Evolutionary conservation across 1,139 yeast species (phyloP).

Genomic region (Lodderomyces orthopsilosis): DNA sequence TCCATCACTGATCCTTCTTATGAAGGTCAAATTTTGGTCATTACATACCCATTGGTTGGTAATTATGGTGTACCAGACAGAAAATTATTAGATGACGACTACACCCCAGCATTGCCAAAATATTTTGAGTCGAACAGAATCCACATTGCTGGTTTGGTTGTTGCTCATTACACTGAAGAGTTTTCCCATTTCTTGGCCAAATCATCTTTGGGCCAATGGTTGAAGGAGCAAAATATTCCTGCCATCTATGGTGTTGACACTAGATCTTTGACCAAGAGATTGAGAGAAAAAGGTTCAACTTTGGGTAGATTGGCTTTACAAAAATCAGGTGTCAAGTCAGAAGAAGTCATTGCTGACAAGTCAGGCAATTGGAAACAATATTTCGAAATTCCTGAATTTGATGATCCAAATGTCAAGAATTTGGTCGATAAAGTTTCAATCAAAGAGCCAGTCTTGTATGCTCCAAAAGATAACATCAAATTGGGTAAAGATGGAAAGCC

Average conservation of each 20-base stretch:
- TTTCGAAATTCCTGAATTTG: slow-evolving; percentile 83
- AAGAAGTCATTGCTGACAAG: slow-evolving; percentile 23
- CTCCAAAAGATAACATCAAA: slow-evolving; percentile 49
- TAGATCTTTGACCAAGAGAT: slow-evolving; percentile 87
- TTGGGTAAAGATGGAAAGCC: slow-evolving; percentile 69
- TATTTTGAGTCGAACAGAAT: slow-evolving; percentile 90
- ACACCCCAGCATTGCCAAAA: slow-evolving; percentile 75
- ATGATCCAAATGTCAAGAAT: slow-evolving; percentile 87
- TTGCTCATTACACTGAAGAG: slow-evolving; percentile 95
- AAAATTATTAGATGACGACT: slow-evolving; percentile 64
- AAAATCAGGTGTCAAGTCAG: slow-evolving; percentile 40
- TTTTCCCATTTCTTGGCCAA: slow-evolving; percentile 91
- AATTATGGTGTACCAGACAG: slow-evolving; percentile 99
- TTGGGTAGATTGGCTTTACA: slow-evolving; percentile 79
- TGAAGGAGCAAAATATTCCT: slow-evolving; percentile 86
- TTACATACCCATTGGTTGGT: slow-evolving; percentile 96
- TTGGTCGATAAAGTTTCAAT: slow-evolving; percentile 89
- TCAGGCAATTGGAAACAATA: slow-evolving; percentile 51
- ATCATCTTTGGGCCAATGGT: slow-evolving; percentile 92
- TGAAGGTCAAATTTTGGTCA: slow-evolving; percentile 95
- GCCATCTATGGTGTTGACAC: slow-evolving; percentile 98
- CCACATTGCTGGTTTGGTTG: slow-evolving; percentile 96
- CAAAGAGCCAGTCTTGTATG: slow-evolving; percentile 69
- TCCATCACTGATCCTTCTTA: slow-evolving; percentile 98
- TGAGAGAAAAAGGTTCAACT: slow-evolving; percentile 90